Evolutionary conservation across 1,139 yeast genomes (phyloP), one percentile per base, ranked within the genome.

Genomic region (Yamadazyma trypodendri): DNA sequence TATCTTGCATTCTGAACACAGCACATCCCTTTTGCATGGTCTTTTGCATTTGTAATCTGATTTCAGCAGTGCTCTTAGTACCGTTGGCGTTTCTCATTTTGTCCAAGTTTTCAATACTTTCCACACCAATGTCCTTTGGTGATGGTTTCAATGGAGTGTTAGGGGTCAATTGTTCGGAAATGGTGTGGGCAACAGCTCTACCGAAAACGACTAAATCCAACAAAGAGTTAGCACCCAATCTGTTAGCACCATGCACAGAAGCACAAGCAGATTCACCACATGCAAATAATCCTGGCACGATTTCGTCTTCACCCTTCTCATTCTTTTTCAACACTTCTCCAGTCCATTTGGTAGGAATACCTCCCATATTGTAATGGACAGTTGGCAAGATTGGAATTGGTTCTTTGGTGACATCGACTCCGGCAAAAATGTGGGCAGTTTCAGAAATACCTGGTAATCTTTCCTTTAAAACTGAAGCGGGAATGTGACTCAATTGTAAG

Each of bases 261-360:
- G 95, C 97, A 77, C 97, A 90, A 35, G 97, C 98, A 49, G 95
- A 92, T 75, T 92, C 98, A 77, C 98, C 98, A 75, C 97, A 89
- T 18, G 98, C 97, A 65, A 80, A 79, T 56, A 92, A 77, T 57
- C 98, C 98, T 55, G 95, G 95, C 46, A 92, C 95, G 53, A 86
- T 79, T 61, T 77, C 81, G 63, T 92, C 98, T 57, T 90, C 81
- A 56, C 98, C 98, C 52, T 85, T 78, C 58, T 79, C 89, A 60
- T 84, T 87, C 56, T 84, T 64, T 41, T 88, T 88, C 52, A 92
- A 67, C 36, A 81, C 97, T 72, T 92, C 97, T 75, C 97, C 97
- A 54, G 84, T 85, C 86, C 89, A 92, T 65, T 84, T 88, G 54
- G 98, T 92, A 65, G 98, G 98, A 52, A 92, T 86, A 81, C 98